Conservation (phyloP, 768 basidiomycete species). For the Auricularia auricula-judae region DNA sequence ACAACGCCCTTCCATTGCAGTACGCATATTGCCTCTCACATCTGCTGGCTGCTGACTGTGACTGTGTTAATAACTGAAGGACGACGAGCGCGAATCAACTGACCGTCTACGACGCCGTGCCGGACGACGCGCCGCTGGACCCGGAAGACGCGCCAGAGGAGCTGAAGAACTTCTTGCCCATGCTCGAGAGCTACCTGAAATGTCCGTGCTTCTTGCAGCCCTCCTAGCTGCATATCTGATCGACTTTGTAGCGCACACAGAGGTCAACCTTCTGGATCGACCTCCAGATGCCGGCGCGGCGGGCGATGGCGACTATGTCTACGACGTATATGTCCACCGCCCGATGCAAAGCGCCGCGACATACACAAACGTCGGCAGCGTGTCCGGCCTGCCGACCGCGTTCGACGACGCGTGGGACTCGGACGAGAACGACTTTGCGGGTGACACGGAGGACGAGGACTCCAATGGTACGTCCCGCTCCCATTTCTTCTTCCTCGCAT, state of each 20-base stretch:
- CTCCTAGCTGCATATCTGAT: neutral
- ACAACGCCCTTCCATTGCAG: neutral
- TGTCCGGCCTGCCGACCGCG: slow-evolving; percentile 59
- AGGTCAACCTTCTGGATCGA: neutral
- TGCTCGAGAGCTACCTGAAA: slow-evolving; percentile 65
- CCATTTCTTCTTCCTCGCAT: too few relatives aligned
- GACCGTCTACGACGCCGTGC: slow-evolving; percentile 66
- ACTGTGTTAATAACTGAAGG: neutral
- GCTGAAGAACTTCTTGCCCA: slow-evolving; percentile 66
- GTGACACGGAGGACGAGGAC: slow-evolving; percentile 74
- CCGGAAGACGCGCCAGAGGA: slow-evolving; percentile 27
- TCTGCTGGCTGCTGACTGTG: neutral
- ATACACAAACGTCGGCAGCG: slow-evolving; percentile 43
- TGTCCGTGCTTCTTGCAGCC: slow-evolving; percentile 27
- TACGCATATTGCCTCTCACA: neutral
- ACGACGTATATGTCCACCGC: slow-evolving; percentile 73
- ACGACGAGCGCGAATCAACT: slow-evolving; percentile 26
- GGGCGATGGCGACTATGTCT: slow-evolving; percentile 55
- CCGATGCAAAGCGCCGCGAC: slow-evolving; percentile 18
- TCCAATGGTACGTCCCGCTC: slow-evolving; percentile 49
- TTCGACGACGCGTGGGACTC: slow-evolving; percentile 46
- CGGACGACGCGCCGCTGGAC: slow-evolving; percentile 16
- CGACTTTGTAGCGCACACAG: neutral
- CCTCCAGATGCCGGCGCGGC: neutral
- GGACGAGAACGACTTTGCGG: slow-evolving; percentile 52